Base-by-base conservation (phyloP, 805 yeast genomes). In the Teunomyces atbi region DNA sequence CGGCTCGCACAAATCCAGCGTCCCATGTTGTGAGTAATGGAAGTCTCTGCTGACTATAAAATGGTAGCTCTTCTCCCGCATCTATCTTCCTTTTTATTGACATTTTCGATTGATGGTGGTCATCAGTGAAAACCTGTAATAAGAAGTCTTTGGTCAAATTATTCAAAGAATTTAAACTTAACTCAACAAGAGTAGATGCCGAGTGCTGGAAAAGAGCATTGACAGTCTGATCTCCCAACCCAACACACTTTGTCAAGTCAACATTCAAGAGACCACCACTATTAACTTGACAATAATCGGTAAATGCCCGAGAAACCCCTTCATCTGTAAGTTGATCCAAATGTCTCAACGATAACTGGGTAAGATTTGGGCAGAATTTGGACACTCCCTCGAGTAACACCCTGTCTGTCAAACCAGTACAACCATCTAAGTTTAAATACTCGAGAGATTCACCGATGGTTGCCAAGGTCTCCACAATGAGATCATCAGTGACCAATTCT, bases 151-250 rank as follows among this genome's bases (percentile, higher is more conserved):
- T 67, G 0, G 86, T 71, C 1, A 92, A 54, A 7, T 67, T 67
- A 50, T 80, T 76, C n/a, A 89, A 59, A 0, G 96, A 87, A 60
- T 92, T 92, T 48, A 94, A 50, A 51, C 79, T 82, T 21, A 94
- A 65, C 42, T 84, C 84, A 20, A 84, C 84, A 23, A 94, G 58
- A 0, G 96, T 81, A 19, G 74, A 62, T 2, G 78, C 76, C 1
- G 87, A 80, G 52, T 89, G 96, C 3, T 71, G 59, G 3, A 90
- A 57, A 26, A 88, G 59, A 8, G 84, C 81, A 37, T 74, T 69
- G 1, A 89, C 58, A 0, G 88, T 84, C 6, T 64, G 71, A 60
- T 89, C 90, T 0, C 81, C 82, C 12, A 92, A 56, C 1, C 78
- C 77, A 5, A 76, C 64, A 59, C 96, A 89, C 52, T 92, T 79